phyloP scores from a whole-genome alignment of 2,329 filamentous ascomycete genomes.

The Fusarium marasasianum region DNA sequence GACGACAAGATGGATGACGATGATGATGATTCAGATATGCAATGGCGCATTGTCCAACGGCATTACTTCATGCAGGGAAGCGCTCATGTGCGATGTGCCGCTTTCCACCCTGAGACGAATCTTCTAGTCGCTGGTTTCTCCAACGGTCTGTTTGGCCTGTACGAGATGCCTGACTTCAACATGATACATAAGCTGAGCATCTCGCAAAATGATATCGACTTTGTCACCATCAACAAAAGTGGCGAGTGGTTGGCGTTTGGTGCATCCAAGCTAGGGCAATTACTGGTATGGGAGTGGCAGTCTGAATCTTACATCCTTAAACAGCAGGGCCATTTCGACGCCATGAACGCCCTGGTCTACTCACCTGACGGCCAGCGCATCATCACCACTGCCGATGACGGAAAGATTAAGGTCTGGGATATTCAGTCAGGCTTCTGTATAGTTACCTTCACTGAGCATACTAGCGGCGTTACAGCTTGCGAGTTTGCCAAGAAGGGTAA shows the following conservation, averaged over 20 bases:
- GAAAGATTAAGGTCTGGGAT: slow-evolving; percentile 99
- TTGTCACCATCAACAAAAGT: slow-evolving; percentile 90
- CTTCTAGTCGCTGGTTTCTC: slow-evolving; percentile 97
- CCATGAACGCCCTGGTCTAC: slow-evolving; percentile 92
- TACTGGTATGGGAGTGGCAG: slow-evolving; percentile 99
- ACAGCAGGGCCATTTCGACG: slow-evolving; percentile 96
- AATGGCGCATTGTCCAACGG: slow-evolving; percentile 90
- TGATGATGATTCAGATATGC: slow-evolving; percentile 71
- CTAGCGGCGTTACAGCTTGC: slow-evolving; percentile 91
- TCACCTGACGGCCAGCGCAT: slow-evolving; percentile 93
- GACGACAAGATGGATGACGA: slow-evolving; percentile 69
- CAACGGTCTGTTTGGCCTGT: slow-evolving; percentile 90
- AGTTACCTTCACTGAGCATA: slow-evolving; percentile 97
- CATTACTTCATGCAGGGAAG: slow-evolving; percentile 95
- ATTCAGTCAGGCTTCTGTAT: slow-evolving; percentile 96
- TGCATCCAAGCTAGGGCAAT: slow-evolving; percentile 91
- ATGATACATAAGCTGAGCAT: slow-evolving; percentile 93
- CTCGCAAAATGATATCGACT: slow-evolving; percentile 96
- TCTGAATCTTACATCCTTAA: slow-evolving; percentile 99
- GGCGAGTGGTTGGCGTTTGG: slow-evolving; percentile 98
- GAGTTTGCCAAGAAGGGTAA: slow-evolving; percentile 96
- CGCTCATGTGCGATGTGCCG: slow-evolving; percentile 87
- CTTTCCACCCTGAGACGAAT: slow-evolving; percentile 86
- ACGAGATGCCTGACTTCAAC: slow-evolving; percentile 96
- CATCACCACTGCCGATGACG: slow-evolving; percentile 93